phyloP scores from a whole-genome alignment of 2,329 filamentous ascomycete species.

The Coleophoma cylindrospora region DNA sequence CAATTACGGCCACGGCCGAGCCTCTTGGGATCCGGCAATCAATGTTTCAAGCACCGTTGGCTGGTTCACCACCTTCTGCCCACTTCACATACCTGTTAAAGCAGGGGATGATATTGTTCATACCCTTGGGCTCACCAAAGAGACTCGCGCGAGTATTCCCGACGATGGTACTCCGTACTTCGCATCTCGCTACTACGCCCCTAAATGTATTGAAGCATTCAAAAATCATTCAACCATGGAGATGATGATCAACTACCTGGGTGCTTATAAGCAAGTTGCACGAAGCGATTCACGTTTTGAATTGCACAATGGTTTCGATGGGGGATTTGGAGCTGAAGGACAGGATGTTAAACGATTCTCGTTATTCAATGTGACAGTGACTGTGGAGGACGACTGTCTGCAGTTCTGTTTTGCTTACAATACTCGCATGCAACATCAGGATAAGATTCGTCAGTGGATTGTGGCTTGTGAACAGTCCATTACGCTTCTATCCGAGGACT shows the following conservation, averaged over 20 bases:
- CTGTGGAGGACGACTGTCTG: too few relatives aligned
- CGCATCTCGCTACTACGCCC: slow-evolving; percentile 26
- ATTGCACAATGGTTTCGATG: too few relatives aligned
- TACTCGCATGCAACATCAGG: too few relatives aligned
- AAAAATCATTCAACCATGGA: too few relatives aligned
- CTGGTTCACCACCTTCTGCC: slow-evolving; percentile 40
- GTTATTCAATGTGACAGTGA: too few relatives aligned
- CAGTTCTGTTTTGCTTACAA: too few relatives aligned
- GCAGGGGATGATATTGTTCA: slow-evolving; percentile 2
- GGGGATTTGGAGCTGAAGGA: too few relatives aligned
- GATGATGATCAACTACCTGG: slow-evolving; percentile 44
- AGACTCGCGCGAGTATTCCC: slow-evolving; percentile 28
- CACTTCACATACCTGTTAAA: slow-evolving; percentile 17
- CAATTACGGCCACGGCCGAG: slow-evolving; percentile 36
- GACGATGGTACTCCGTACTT: slow-evolving; percentile 34
- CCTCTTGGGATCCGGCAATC: slow-evolving; percentile 26
- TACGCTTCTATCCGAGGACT: too few relatives aligned
- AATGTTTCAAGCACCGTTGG: slow-evolving; percentile 36
- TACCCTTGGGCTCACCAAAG: slow-evolving; percentile 28
- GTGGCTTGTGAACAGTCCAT: too few relatives aligned
- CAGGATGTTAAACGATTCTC: too few relatives aligned
- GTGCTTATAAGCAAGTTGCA: slow-evolving; percentile 39
- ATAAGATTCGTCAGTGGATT: too few relatives aligned
- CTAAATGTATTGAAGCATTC: slow-evolving; percentile 25
- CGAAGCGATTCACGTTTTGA: slow-evolving; percentile 28